Percentiles rank a stretch among this genome's conserved stretches.
These are phyloP conservation scores for Aureobasidium sp. DNA, from an alignment of 2,329 filamentous ascomycete genomes.

Conservation along the genomic window DNA sequence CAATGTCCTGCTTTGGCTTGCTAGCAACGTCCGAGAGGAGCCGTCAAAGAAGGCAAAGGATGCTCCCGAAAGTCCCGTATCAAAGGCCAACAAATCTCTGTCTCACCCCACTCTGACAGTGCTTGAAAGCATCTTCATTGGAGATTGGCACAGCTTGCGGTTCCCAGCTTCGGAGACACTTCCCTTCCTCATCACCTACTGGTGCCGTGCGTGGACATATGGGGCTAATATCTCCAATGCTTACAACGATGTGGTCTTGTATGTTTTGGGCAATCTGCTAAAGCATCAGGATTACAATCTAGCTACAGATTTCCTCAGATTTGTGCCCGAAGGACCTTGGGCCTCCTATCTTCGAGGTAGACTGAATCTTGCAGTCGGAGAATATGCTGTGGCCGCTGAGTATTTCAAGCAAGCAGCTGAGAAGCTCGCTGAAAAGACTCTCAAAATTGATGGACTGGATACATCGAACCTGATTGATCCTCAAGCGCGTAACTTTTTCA, in stretches of 20 bases:
- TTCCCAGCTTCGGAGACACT: slow-evolving; percentile 21
- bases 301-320: slow-evolving; percentile 57
- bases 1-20: slow-evolving; percentile 65
- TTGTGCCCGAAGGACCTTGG: slow-evolving; percentile 52
- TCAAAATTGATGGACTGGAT: slow-evolving; percentile 27
- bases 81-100: neutral
- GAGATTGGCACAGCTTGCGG: slow-evolving; percentile 29
- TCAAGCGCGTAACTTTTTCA: slow-evolving; percentile 58
- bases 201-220: slow-evolving; percentile 37
- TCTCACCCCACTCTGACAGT: slow-evolving; percentile 22
- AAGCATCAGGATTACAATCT: slow-evolving; percentile 37
- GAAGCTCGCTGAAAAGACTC: slow-evolving; percentile 16
- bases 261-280: slow-evolving; percentile 37
- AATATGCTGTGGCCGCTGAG: slow-evolving; percentile 63
- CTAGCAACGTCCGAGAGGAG: slow-evolving; percentile 37
- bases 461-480: slow-evolving; percentile 61
- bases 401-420: slow-evolving; percentile 68
- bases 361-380: slow-evolving; percentile 62
- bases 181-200: slow-evolving; percentile 33
- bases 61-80: neutral
- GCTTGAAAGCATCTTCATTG: slow-evolving; percentile 32
- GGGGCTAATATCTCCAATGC: slow-evolving; percentile 29
- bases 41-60: slow-evolving; percentile 25
- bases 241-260: slow-evolving; percentile 30
- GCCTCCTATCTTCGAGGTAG: slow-evolving; percentile 75